These are phyloP conservation scores for Darksidea phi DNA, from an alignment of 495 filamentous ascomycete genomes.

Conservation along the genomic window DNA sequence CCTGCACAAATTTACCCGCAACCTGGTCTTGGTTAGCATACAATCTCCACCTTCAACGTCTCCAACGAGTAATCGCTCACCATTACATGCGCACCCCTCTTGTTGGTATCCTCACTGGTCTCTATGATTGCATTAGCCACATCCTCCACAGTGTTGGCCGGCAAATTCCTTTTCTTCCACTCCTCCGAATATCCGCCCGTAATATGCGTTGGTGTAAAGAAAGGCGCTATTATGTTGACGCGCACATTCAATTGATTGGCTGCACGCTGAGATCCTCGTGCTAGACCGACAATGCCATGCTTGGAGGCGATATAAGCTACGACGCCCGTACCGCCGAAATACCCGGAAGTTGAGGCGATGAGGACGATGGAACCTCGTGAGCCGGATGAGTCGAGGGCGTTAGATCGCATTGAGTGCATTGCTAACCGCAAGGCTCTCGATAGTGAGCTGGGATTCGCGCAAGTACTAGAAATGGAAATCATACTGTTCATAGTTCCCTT, in stretches of 20 bases:
- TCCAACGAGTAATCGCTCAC: conserved; percentile 5
- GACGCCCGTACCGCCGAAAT: conserved; percentile 27
- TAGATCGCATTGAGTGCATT: conserved; percentile 24
- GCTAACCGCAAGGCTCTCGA: conserved; percentile 24
- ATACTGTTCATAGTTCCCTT: conserved; percentile 46
- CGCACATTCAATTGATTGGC: conserved; percentile 18
- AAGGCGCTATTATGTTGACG: conserved; percentile 27
- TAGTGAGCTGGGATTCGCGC: background rate
- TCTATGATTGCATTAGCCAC: conserved; percentile 23
- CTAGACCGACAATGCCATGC: conserved; percentile 25
- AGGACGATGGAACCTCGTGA: conserved; percentile 24
- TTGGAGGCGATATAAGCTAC: conserved; percentile 28
- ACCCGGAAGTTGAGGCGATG: conserved; percentile 30
- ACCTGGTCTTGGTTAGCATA: conserved; percentile 9
- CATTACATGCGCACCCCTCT: conserved; percentile 20
- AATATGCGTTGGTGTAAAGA: conserved; percentile 34
- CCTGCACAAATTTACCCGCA: conserved; percentile 13
- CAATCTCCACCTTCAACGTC: background rate
- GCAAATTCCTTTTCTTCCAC: conserved; percentile 23
- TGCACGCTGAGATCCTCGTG: conserved; percentile 18
- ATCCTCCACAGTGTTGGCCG: conserved; percentile 29
- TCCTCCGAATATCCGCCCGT: conserved; percentile 19
- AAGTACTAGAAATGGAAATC: background rate
- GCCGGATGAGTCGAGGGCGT: conserved; percentile 10
- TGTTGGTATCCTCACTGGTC: conserved; percentile 6